Conservation (phyloP, 805 yeast species). For the Candida loeiensis region DNA sequence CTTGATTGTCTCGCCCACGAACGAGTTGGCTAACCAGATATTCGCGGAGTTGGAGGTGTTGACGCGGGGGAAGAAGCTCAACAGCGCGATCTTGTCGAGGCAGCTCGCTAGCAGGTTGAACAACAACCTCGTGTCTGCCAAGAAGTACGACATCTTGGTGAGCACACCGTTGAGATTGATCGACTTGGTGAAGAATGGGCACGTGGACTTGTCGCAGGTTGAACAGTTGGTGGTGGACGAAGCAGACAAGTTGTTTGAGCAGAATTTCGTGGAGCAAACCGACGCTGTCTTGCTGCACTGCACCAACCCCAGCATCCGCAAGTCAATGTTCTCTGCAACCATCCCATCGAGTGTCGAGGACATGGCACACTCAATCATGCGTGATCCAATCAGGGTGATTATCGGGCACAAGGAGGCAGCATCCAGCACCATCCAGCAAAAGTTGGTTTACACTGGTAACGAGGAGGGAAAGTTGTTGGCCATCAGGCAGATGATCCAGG, state of each 20-base stretch:
- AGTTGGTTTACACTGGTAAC: slow-evolving; percentile 79
- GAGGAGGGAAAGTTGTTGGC: slow-evolving; percentile 96
- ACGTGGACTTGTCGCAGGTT: slow-evolving; percentile 60
- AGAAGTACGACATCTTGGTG: slow-evolving; percentile 74
- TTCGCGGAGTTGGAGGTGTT: slow-evolving; percentile 62
- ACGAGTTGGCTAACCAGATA: slow-evolving; percentile 88
- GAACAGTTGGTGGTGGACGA: slow-evolving; percentile 85
- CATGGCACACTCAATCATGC: slow-evolving; percentile 80
- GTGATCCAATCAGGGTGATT: slow-evolving; percentile 78
- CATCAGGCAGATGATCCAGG: slow-evolving; percentile 78
- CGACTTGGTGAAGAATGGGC: slow-evolving; percentile 64
- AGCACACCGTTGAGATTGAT: slow-evolving; percentile 88
- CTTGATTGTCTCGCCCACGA: slow-evolving; percentile 86
- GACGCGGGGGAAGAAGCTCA: slow-evolving; percentile 52
- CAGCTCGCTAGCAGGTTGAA: slow-evolving; percentile 65
- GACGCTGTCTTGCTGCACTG: slow-evolving; percentile 73
- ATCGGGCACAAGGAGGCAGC: slow-evolving; percentile 96
- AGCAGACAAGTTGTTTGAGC: slow-evolving; percentile 90
- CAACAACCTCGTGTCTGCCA: slow-evolving; percentile 53
- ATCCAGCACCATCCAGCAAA: slow-evolving; percentile 75
- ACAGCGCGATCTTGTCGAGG: slow-evolving; percentile 65
- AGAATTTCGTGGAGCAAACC: slow-evolving; percentile 83
- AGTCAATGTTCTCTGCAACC: slow-evolving; percentile 91
- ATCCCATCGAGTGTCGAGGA: slow-evolving; percentile 92
- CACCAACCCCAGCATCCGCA: slow-evolving; percentile 49